Evolutionary conservation across 192 early-diverging fungal species (phyloP).

Genomic region (Entomortierella chlamydospora): DNA sequence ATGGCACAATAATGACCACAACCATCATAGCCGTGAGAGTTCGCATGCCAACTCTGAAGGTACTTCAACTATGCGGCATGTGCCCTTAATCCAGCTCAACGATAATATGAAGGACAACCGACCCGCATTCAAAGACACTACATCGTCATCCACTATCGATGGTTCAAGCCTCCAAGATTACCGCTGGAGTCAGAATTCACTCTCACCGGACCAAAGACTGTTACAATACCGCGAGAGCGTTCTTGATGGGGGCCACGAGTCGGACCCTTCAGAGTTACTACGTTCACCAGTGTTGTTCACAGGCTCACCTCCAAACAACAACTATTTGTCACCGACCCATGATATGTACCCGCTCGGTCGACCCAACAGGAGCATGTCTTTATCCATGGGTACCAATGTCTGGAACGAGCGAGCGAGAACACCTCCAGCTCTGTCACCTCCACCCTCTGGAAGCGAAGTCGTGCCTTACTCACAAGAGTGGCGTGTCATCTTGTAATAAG

Average conservation of each 20-base stretch:
- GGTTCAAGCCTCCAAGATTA: background rate
- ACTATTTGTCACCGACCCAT: background rate
- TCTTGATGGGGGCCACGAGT: slow-evolving; percentile 37
- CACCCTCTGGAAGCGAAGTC: slow-evolving; percentile 37
- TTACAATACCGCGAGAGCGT: slow-evolving; percentile 6
- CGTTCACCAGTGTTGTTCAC: slow-evolving; percentile 24
- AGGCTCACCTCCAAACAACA: slow-evolving; percentile 18
- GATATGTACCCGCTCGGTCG: slow-evolving; percentile 32
- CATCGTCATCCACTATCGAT: background rate
- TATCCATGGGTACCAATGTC: slow-evolving; percentile 21
- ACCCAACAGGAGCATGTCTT: slow-evolving; percentile 41
- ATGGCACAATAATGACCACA: slow-evolving; percentile 38
- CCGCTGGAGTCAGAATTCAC: background rate
- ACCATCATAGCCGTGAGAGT: background rate
- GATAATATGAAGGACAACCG: background rate
- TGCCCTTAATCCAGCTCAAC: background rate
- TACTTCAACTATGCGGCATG: too few relatives aligned
- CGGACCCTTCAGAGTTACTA: slow-evolving; percentile 43
- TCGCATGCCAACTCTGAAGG: background rate
- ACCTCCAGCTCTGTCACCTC: background rate
- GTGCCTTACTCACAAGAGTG: slow-evolving; percentile 68
- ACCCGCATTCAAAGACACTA: background rate
- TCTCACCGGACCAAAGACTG: background rate
- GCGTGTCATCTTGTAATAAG: slow-evolving; percentile 63
- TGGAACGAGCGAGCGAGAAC: slow-evolving; percentile 14